These are phyloP conservation scores for Aspergillus bridgeri DNA, from an alignment of 495 filamentous ascomycete species.

Conservation along the genomic window DNA sequence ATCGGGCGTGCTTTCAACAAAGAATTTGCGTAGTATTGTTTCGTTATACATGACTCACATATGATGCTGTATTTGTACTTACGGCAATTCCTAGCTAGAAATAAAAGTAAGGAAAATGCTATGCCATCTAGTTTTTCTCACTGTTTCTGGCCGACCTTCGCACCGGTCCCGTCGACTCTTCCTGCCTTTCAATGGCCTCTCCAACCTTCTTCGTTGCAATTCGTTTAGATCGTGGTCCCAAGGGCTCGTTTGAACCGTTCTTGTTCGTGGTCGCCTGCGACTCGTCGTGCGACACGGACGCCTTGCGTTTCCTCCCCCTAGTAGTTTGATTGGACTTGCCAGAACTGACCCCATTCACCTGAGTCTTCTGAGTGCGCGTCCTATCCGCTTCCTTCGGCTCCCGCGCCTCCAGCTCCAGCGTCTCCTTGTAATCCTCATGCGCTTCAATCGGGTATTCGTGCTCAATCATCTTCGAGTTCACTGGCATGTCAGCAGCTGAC, in stretches of 20 bases:
- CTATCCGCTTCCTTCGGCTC: constrained; percentile 10
- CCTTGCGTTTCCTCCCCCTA: constrained; percentile 38
- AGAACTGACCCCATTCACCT: background rate
- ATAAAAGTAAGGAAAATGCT: constrained; percentile 1
- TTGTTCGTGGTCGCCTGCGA: constrained; percentile 15
- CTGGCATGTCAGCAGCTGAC: constrained; percentile 6
- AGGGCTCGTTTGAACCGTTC: background rate
- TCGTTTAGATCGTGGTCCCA: constrained; percentile 26
- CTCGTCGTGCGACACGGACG: constrained; percentile 20
- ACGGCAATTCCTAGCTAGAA: background rate
- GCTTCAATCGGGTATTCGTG: constrained; percentile 19
- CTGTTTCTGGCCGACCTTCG: constrained; percentile 35
- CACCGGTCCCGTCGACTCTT: constrained; percentile 22
- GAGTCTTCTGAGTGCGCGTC: background rate
- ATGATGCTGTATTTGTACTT: constrained; percentile 5
- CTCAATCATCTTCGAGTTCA: constrained; percentile 11
- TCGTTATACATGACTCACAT: background rate
- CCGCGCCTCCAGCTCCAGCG: constrained; percentile 18
- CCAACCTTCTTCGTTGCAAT: constrained; percentile 25
- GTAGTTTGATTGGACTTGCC: constrained; percentile 4
- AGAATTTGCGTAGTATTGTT: constrained; percentile 57
- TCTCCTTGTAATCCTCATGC: constrained; percentile 14
- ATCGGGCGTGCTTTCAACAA: constrained; percentile 93
- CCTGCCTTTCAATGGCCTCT: constrained; percentile 6
- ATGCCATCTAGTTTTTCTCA: constrained; percentile 8